Evolutionary conservation across 208 protist species (phyloP).

Genomic region (Wallacemonas collosoma): DNA sequence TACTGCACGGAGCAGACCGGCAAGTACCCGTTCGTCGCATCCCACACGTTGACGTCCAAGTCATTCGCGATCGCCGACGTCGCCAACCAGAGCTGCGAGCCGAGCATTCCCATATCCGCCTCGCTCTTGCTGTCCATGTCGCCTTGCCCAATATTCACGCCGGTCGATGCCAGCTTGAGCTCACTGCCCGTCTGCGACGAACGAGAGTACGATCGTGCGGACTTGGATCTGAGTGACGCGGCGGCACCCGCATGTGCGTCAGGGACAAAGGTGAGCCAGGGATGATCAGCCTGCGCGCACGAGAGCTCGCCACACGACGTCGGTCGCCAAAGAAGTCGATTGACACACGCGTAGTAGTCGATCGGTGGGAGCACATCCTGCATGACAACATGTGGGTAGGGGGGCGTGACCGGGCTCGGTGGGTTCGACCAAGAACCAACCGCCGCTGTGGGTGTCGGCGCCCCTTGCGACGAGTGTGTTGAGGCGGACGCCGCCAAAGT

Average conservation of each 20-base stretch:
- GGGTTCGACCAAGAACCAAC: background rate
- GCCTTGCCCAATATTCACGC: background rate
- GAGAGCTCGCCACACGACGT: slow-evolving; percentile 26
- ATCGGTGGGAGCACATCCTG: slow-evolving; percentile 59
- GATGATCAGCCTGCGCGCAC: slow-evolving; percentile 26
- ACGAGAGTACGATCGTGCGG: too few relatives aligned
- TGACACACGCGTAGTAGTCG: slow-evolving; percentile 67
- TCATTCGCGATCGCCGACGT: slow-evolving; percentile 57
- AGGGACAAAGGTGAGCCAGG: slow-evolving; percentile 30
- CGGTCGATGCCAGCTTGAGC: background rate
- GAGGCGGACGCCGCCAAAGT: background rate
- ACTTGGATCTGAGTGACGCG: background rate
- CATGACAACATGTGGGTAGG: slow-evolving; percentile 28
- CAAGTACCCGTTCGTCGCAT: slow-evolving; percentile 63
- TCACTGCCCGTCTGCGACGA: background rate
- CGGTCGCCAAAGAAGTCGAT: slow-evolving; percentile 68
- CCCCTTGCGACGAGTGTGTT: too few relatives aligned
- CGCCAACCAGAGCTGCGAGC: slow-evolving; percentile 83
- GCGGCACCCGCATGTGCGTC: slow-evolving; percentile 28
- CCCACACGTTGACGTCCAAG: slow-evolving; percentile 76
- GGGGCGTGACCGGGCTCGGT: background rate
- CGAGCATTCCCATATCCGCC: slow-evolving; percentile 33
- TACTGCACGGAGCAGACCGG: slow-evolving; percentile 51
- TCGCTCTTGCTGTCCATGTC: slow-evolving; percentile 18
- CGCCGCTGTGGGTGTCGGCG: too few relatives aligned